Conservation (phyloP, 208 protist genomes). For the Trypanosoma melophagium region DNA sequence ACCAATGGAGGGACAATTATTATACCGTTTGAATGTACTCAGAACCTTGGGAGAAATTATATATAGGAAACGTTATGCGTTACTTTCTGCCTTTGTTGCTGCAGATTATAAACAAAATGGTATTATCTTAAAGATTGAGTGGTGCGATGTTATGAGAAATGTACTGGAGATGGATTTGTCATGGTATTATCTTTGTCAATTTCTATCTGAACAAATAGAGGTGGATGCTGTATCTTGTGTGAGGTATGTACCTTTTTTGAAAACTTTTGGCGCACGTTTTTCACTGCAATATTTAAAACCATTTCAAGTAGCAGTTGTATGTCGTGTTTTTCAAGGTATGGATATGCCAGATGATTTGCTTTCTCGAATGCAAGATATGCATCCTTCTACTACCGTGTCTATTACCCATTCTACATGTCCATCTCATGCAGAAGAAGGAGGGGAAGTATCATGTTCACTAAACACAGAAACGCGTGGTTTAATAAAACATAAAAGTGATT, state of each 20-base stretch:
- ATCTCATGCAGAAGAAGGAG: background rate
- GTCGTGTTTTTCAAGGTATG: constrained; percentile 50
- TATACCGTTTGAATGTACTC: constrained; percentile 11
- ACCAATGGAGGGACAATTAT: constrained; percentile 3
- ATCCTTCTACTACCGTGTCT: background rate
- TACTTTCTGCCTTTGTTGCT: constrained; percentile 72
- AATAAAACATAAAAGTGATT: too few relatives aligned
- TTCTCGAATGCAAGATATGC: constrained; percentile 1
- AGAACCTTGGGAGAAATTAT: constrained; percentile 63
- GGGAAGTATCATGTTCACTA: too few relatives aligned
- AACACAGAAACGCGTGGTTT: too few relatives aligned
- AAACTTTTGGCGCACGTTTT: constrained; percentile 58
- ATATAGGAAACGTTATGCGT: constrained; percentile 69
- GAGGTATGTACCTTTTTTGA: constrained; percentile 80
- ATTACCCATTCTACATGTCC: background rate
- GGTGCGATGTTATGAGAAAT: constrained; percentile 70
- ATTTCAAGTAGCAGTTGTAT: constrained; percentile 48
- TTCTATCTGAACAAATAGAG: constrained; percentile 49
- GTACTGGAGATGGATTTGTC: constrained; percentile 75
- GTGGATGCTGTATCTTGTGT: constrained; percentile 66
- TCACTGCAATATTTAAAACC: constrained; percentile 40
- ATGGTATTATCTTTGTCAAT: constrained; percentile 86
- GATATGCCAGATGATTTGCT: constrained; percentile 73
- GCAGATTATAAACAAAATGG: constrained; percentile 68
- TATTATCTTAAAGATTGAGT: constrained; percentile 84